Conservation (phyloP, 1,139 yeast species). For the Hyphopichia fennica region DNA sequence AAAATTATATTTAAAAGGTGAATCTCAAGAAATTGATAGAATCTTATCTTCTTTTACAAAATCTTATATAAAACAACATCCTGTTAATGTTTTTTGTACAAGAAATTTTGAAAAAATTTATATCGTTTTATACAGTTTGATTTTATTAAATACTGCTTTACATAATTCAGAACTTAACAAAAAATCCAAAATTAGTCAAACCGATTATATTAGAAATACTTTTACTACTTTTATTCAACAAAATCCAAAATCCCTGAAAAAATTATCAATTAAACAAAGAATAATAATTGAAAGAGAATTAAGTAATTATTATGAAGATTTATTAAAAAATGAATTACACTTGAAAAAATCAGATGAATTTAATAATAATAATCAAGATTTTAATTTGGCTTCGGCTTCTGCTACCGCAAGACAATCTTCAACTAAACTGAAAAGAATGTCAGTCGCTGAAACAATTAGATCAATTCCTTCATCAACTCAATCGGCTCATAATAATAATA, state of each 20-base stretch:
- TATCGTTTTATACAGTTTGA: constrained; percentile 69
- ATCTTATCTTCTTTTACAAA: constrained; percentile 68
- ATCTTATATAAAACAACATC: constrained; percentile 59
- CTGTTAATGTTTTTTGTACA: constrained; percentile 50
- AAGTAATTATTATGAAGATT: constrained; percentile 41
- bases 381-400: not conserved
- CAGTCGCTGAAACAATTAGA: constrained; percentile 4
- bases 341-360: constrained; percentile 30
- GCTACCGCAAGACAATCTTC: not conserved
- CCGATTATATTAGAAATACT: constrained; percentile 59
- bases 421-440: constrained; percentile 3
- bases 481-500: not conserved
- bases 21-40: constrained; percentile 79
- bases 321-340: constrained; percentile 37
- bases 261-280: constrained; percentile 40
- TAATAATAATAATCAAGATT: not conserved
- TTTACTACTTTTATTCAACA: constrained; percentile 44
- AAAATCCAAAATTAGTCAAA: constrained; percentile 41
- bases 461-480: constrained; percentile 2
- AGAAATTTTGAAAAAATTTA: constrained; percentile 64
- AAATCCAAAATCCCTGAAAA: constrained; percentile 27
- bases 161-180: constrained; percentile 51
- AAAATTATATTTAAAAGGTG: constrained; percentile 73
- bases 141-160: constrained; percentile 70
- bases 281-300: constrained; percentile 46